phyloP scores from a whole-genome alignment of 345 rosid genomes.

The Noccaea bulbosa region DNA sequence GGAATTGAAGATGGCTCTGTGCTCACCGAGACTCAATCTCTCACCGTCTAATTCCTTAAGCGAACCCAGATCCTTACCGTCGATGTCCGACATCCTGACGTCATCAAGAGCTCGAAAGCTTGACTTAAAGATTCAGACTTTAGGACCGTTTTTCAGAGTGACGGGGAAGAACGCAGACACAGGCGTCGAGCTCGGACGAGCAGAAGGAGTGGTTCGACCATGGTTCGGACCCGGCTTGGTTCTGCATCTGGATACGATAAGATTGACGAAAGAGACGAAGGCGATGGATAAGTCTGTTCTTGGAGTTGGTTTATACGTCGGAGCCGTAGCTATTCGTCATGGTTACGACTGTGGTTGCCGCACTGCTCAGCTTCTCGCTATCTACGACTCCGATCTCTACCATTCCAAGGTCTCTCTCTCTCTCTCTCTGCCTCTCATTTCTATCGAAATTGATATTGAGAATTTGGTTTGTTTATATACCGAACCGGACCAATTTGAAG shows the following conservation, averaged over 20 bases:
- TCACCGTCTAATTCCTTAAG: constrained; percentile 23
- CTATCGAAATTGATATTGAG: not conserved
- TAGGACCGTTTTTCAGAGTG: constrained; percentile 85
- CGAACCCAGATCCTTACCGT: constrained; percentile 48
- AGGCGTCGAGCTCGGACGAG: constrained; percentile 66
- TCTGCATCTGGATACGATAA: constrained; percentile 84
- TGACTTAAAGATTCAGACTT: constrained; percentile 64
- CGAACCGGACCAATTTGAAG: constrained; percentile 7
- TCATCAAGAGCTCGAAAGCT: constrained; percentile 75
- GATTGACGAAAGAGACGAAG: constrained; percentile 66
- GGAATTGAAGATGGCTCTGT: constrained; percentile 39
- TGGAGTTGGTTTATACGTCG: constrained; percentile 85
- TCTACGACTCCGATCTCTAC: constrained; percentile 85
- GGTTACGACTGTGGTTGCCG: constrained; percentile 80
- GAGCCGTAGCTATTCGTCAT: constrained; percentile 86
- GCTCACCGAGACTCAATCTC: constrained; percentile 31
- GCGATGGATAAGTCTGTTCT: constrained; percentile 78
- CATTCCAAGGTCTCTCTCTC: constrained; percentile 69
- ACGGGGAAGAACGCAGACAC: constrained; percentile 69
- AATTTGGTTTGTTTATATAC: constrained; percentile 29
- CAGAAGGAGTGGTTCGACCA: constrained; percentile 71
- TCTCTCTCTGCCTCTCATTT: not conserved
- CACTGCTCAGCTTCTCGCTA: constrained; percentile 85
- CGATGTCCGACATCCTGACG: constrained; percentile 70
- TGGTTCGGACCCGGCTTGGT: constrained; percentile 72